phyloP scores from a whole-genome alignment of 805 yeast genomes.

The Dipodascus geniculatus region DNA sequence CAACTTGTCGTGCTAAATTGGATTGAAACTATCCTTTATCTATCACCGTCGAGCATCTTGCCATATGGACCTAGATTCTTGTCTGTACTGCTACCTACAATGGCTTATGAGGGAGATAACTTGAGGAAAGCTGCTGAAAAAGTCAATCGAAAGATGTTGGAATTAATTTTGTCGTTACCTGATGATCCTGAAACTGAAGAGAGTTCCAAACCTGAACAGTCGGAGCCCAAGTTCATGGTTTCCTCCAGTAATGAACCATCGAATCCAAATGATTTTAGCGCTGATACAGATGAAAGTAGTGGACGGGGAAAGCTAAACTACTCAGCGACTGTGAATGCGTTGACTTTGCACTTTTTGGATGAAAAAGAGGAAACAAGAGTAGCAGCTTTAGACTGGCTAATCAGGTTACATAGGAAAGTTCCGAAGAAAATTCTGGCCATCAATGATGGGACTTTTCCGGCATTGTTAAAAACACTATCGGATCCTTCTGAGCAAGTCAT shows the following conservation, averaged over 20 bases:
- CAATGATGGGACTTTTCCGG: constrained; percentile 55
- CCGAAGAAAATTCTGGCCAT: constrained; percentile 39
- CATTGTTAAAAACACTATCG: constrained; percentile 59
- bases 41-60: constrained; percentile 65
- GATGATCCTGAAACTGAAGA: constrained; percentile 12
- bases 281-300: neutral
- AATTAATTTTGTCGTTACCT: constrained; percentile 36
- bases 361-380: constrained; percentile 74
- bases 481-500: constrained; percentile 74
- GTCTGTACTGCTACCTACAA: constrained; percentile 50
- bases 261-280: neutral
- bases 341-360: constrained; percentile 59
- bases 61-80: constrained; percentile 66
- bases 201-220: too few species aligned
- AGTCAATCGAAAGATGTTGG: constrained; percentile 47
- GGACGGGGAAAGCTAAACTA: constrained; percentile 30
- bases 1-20: constrained; percentile 73
- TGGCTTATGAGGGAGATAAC: constrained; percentile 40
- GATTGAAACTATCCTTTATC: constrained; percentile 61
- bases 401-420: constrained; percentile 63
- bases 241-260: neutral
- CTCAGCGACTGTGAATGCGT: constrained; percentile 52
- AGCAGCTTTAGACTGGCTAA: constrained; percentile 83
- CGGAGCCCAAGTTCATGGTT: neutral
- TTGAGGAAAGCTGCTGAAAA: constrained; percentile 42